Conservation (phyloP, 2,329 filamentous ascomycete genomes). For the Didymella keratinophila region DNA sequence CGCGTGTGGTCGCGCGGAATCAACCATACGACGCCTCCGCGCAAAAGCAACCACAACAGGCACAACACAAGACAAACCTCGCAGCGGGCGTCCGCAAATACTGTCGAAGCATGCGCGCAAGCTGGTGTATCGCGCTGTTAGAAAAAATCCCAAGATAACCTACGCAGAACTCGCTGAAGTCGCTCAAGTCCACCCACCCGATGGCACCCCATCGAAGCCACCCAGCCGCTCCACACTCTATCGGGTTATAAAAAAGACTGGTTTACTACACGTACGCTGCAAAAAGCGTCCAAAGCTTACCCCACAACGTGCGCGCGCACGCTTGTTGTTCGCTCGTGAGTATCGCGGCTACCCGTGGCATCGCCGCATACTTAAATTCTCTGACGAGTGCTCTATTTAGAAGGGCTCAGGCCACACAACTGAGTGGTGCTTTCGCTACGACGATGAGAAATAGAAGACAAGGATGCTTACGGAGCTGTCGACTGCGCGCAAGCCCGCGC, state of each 20-base stretch:
- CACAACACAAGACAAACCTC: neutral
- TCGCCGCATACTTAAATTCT: no score
- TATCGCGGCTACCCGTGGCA: no score
- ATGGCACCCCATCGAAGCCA: conserved; percentile 7
- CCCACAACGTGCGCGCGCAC: neutral
- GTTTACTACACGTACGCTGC: neutral
- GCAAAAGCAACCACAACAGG: neutral
- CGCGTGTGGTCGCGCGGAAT: neutral
- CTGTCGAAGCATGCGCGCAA: neutral
- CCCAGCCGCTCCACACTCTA: conserved; percentile 11
- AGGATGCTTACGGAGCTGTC: no score
- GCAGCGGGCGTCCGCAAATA: neutral
- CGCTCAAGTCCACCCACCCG: neutral
- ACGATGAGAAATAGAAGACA: no score
- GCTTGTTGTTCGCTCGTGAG: no score
- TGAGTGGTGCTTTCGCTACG: no score
- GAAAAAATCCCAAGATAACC: conserved; percentile 11
- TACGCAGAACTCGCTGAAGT: conserved; percentile 14
- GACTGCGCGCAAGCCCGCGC: no score
- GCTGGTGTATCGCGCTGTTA: neutral
- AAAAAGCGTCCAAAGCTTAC: neutral
- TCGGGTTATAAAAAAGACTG: neutral
- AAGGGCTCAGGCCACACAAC: no score
- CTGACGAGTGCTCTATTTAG: no score
- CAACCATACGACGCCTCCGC: neutral